phyloP scores from a whole-genome alignment of 2,329 filamentous ascomycete species.

The Botrytis squamosa region DNA sequence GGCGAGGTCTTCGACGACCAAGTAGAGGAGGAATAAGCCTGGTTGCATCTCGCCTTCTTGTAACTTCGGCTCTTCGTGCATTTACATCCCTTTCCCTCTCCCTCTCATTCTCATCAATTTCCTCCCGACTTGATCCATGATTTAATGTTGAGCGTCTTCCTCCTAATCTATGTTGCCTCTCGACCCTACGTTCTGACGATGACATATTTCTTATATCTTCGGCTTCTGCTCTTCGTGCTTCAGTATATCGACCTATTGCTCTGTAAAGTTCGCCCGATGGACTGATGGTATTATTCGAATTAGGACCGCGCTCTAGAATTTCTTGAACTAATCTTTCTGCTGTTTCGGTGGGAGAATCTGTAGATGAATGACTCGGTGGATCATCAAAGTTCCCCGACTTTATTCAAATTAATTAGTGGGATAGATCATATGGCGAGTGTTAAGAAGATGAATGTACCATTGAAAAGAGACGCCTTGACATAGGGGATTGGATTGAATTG shows the following conservation, averaged over 20 bases:
- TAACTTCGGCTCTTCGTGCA: conserved; percentile 22
- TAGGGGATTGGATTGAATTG: conserved; percentile 13
- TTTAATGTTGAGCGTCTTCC: conserved; percentile 22
- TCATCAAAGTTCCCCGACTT: conserved; percentile 37
- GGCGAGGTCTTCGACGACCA: conserved; percentile 29
- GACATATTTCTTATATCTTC: conserved; percentile 12
- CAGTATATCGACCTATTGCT: conserved; percentile 41
- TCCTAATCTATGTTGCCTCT: conserved; percentile 26
- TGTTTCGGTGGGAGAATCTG: conserved; percentile 32
- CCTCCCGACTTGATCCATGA: conserved; percentile 24
- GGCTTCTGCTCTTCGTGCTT: conserved; percentile 8
- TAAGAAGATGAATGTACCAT: conserved; percentile 30
- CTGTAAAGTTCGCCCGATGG: conserved; percentile 47
- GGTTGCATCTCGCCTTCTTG: conserved; percentile 22
- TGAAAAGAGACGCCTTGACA: conserved; percentile 31
- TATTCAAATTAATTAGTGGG: conserved; percentile 10
- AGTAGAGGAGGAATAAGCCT: conserved; percentile 21
- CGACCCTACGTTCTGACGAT: conserved; percentile 15
- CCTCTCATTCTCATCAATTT: conserved; percentile 14
- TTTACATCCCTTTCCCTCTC: background rate
- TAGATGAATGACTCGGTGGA: conserved; percentile 28
- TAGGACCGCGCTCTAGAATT: conserved; percentile 43
- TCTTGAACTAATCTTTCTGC: conserved; percentile 41
- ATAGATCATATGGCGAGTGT: background rate
- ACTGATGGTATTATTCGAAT: conserved; percentile 42